Conservation (phyloP, 345 rosid species). For the Ceriops tagal region DNA sequence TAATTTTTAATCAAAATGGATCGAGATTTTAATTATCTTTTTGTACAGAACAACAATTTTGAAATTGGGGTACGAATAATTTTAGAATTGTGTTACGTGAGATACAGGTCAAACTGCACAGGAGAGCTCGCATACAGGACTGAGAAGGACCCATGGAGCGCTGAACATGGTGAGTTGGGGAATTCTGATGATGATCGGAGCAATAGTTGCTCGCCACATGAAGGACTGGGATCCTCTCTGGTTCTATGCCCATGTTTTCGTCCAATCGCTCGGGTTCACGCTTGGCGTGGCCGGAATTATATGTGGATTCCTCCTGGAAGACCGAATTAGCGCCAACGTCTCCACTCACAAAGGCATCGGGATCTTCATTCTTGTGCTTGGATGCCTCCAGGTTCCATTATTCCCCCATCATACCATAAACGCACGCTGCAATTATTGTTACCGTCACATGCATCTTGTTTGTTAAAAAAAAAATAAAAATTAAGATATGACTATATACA, state of each 20-base stretch:
- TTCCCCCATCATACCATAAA: not conserved
- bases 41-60: not conserved
- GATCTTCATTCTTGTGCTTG: slow-evolving; percentile 64
- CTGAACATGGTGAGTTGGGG: slow-evolving; percentile 84
- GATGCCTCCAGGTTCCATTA: slow-evolving; percentile 62
- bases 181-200: slow-evolving; percentile 59
- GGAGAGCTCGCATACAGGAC: slow-evolving; percentile 21
- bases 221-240: slow-evolving; percentile 65
- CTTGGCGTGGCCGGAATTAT: slow-evolving; percentile 59
- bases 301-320: slow-evolving; percentile 53
- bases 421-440: not conserved
- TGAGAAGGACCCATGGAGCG: slow-evolving; percentile 71
- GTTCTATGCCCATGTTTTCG: slow-evolving; percentile 55
- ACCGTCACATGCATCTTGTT: too few species aligned
- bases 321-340: slow-evolving; percentile 36
- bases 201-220: slow-evolving; percentile 49
- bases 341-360: slow-evolving; percentile 64
- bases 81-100: too few species aligned
- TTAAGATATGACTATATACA: too few species aligned
- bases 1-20: too few species aligned
- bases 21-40: too few species aligned
- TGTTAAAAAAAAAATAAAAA: too few species aligned
- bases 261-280: slow-evolving; percentile 51
- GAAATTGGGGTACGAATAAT: not conserved
- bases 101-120: slow-evolving; percentile 36